Percentiles rank a stretch among this genome's conserved stretches.
These are phyloP conservation scores for Trifolium repens DNA, from an alignment of 306 rosid species.

Conservation along the genomic window DNA sequence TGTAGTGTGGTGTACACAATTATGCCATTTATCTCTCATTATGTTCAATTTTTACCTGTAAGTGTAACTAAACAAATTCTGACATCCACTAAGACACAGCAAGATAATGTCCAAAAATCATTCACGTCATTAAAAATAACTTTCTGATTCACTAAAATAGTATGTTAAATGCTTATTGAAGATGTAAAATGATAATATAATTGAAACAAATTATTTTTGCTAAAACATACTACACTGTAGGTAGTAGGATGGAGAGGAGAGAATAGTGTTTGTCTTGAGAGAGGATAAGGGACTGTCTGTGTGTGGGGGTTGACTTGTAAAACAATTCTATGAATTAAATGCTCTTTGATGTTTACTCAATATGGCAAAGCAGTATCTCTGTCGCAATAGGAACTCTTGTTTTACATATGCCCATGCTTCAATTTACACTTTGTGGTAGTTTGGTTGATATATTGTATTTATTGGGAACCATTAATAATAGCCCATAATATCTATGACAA, in stretches of 20 bases:
- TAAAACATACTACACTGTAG: background rate
- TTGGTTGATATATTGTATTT: conserved; percentile 56
- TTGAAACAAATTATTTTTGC: background rate
- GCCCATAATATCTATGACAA: conserved; percentile 16
- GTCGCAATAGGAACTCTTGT: conserved; percentile 45
- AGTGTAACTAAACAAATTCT: too few relatives aligned
- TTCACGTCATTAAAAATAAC: too few relatives aligned
- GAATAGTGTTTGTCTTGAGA: too few relatives aligned
- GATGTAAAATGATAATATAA: background rate
- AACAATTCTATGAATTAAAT: conserved; percentile 33
- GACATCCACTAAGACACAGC: too few relatives aligned
- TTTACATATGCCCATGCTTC: conserved; percentile 41
- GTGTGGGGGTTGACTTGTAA: conserved; percentile 45
- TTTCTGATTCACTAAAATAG: background rate
- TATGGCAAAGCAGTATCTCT: conserved; percentile 56
- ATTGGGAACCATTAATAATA: conserved; percentile 51
- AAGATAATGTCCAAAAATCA: too few relatives aligned
- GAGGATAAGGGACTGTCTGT: too few relatives aligned
- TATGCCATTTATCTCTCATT: too few relatives aligned
- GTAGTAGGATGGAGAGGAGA: too few relatives aligned
- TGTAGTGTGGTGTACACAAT: too few relatives aligned
- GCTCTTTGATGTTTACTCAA: conserved; percentile 44
- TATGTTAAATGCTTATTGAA: background rate
- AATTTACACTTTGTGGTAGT: conserved; percentile 22
- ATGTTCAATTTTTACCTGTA: too few relatives aligned